Evolutionary conservation across 805 yeast species (phyloP).

Genomic region (Sungouiozyma intestinalis): DNA sequence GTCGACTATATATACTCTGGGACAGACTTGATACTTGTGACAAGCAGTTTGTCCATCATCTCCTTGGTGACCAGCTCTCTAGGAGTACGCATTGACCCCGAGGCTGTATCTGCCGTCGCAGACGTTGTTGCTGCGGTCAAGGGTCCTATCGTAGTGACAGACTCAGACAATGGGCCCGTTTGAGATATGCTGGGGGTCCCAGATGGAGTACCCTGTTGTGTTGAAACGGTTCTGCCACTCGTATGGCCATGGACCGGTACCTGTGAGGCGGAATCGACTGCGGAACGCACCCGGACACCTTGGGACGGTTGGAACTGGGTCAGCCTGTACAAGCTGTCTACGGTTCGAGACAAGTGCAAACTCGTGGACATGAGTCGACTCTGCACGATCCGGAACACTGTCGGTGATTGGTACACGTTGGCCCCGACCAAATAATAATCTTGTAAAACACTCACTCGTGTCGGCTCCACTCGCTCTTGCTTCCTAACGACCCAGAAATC

Average conservation of each 20-base stretch:
- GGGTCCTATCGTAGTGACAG: not conserved
- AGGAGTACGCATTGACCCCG: not conserved
- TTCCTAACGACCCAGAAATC: conserved; percentile 87
- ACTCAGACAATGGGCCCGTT: not conserved
- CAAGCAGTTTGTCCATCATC: conserved; percentile 24
- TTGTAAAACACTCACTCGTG: conserved; percentile 39
- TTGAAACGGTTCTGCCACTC: not conserved
- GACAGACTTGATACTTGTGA: conserved; percentile 24
- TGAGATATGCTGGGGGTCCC: not conserved
- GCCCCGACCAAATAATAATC: conserved; percentile 89
- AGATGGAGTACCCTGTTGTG: not conserved
- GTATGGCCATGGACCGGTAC: not conserved
- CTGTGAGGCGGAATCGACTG: conserved; percentile 1
- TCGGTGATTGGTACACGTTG: conserved; percentile 84
- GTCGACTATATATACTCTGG: conserved; percentile 21
- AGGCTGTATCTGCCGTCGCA: not conserved
- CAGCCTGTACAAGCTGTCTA: conserved; percentile 36
- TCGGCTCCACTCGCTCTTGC: conserved; percentile 43
- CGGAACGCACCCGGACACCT: conserved; percentile 31
- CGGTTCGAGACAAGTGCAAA: conserved; percentile 35
- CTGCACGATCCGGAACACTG: conserved; percentile 58
- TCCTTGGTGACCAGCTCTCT: conserved; percentile 18
- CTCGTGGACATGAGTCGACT: conserved; percentile 52
- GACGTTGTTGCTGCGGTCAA: conserved; percentile 2
- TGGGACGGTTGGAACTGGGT: conserved; percentile 50